These are phyloP conservation scores for Pseudoneurospora amorphoporcata DNA, from an alignment of 495 filamentous ascomycete genomes.

Conservation along the genomic window DNA sequence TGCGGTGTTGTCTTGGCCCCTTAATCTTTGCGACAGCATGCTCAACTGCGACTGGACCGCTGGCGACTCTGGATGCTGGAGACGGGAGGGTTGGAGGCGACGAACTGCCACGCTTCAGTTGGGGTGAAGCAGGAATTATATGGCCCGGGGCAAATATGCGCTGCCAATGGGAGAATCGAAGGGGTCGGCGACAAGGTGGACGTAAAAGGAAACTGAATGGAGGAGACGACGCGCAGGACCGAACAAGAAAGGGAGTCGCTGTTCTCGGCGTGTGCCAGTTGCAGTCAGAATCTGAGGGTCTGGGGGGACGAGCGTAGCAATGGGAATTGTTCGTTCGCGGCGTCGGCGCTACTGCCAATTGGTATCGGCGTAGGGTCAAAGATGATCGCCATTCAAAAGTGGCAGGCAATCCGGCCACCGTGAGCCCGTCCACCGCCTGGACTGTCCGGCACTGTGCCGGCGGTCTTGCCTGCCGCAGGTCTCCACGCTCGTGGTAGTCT, in stretches of 20 bases:
- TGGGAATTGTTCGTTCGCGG: not conserved
- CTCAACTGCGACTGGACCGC: not conserved
- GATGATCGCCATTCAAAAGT: not conserved
- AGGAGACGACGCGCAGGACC: not conserved
- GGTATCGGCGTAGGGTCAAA: not conserved
- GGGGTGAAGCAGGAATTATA: not conserved
- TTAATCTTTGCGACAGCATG: not conserved
- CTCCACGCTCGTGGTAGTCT: not conserved
- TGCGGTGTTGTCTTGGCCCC: not conserved
- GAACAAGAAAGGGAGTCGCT: not conserved
- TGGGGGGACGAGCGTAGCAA: not conserved
- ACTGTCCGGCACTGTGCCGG: not conserved
- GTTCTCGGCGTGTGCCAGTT: not conserved
- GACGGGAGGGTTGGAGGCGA: not conserved
- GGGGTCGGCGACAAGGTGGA: not conserved
- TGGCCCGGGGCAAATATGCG: not conserved
- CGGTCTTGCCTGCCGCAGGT: not conserved
- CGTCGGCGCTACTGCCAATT: not conserved
- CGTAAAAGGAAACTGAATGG: not conserved
- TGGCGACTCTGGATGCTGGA: not conserved
- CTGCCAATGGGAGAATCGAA: not conserved
- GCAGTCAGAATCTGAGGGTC: not conserved
- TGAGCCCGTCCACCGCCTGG: not conserved
- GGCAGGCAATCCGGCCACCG: not conserved
- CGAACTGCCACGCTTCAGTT: not conserved